Evolutionary conservation across 2,329 filamentous ascomycete genomes (phyloP).

Genomic region (Sporothrix luriei): DNA sequence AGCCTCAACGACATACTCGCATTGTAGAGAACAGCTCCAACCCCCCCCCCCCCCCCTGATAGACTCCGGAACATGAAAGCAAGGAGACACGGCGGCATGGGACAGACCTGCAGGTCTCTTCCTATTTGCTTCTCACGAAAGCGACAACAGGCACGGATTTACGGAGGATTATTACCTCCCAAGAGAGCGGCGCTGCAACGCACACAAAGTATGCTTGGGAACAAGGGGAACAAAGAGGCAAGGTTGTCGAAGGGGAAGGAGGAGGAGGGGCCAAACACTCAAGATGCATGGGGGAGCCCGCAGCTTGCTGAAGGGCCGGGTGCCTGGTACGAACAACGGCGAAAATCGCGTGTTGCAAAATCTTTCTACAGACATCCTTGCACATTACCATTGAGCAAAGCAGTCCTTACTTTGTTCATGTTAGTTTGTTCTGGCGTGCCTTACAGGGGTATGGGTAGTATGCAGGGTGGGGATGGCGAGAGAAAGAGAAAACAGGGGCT

Average conservation of each 20-base stretch:
- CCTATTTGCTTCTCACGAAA: not conserved
- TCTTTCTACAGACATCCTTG: not conserved
- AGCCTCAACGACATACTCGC: not conserved
- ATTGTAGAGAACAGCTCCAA: not conserved
- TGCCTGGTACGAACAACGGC: not conserved
- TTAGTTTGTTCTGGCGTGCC: slow-evolving; percentile 30
- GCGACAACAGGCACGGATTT: not conserved
- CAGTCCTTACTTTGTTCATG: not conserved
- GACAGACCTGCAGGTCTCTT: not conserved
- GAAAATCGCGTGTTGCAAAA: slow-evolving; percentile 14
- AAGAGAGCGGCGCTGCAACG: slow-evolving; percentile 13
- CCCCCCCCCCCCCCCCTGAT: not conserved
- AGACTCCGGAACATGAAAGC: not conserved
- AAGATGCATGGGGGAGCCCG: slow-evolving; percentile 12
- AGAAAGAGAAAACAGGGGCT: slow-evolving; percentile 18
- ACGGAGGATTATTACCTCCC: slow-evolving; percentile 7
- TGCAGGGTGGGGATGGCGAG: slow-evolving; percentile 21
- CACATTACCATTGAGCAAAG: not conserved
- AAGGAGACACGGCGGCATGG: not conserved
- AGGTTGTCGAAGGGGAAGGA: slow-evolving; percentile 9
- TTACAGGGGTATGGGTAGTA: slow-evolving; percentile 28
- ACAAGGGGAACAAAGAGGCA: slow-evolving; percentile 17
- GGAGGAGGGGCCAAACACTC: not conserved
- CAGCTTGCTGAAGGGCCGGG: slow-evolving; percentile 5
- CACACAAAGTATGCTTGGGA: slow-evolving; percentile 21